Conservation (phyloP, 495 filamentous ascomycete species). For the Hypoxylon crocopeplum region DNA sequence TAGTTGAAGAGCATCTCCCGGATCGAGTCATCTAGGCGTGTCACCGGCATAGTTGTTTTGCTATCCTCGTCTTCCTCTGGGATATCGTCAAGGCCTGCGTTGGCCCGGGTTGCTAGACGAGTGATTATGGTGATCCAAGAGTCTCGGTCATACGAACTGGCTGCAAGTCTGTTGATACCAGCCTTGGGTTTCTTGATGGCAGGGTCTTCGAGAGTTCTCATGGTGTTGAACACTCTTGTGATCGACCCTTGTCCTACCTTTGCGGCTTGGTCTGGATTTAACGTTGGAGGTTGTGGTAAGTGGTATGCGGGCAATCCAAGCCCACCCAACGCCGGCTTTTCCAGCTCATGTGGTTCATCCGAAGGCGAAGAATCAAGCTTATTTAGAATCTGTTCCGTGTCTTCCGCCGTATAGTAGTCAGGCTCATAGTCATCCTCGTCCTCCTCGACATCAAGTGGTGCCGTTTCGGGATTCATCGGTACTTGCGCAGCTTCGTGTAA, state of each 20-base stretch:
- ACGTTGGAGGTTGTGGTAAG: constrained; percentile 75
- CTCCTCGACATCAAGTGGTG: constrained; percentile 65
- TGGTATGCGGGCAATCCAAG: constrained; percentile 71
- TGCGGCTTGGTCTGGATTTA: constrained; percentile 70
- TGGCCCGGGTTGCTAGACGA: constrained; percentile 82
- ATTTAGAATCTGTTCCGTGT: constrained; percentile 74
- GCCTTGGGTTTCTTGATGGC: constrained; percentile 60
- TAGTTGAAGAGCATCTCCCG: constrained; percentile 82
- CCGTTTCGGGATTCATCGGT: constrained; percentile 54
- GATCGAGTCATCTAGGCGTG: constrained; percentile 67
- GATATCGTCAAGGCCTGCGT: constrained; percentile 67
- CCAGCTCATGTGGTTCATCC: constrained; percentile 46
- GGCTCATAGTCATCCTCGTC: constrained; percentile 92
- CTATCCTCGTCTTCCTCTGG: constrained; percentile 59
- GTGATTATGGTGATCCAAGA: constrained; percentile 89
- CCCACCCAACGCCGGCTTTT: constrained; percentile 33
- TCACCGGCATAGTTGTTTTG: constrained; percentile 27
- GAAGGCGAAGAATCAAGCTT: constrained; percentile 70
- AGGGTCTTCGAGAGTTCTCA: constrained; percentile 68
- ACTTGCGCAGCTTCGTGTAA: constrained; percentile 48
- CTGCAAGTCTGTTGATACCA: constrained; percentile 84
- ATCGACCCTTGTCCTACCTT: constrained; percentile 74
- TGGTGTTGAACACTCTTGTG: constrained; percentile 76
- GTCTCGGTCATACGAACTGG: constrained; percentile 83
- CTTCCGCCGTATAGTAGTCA: constrained; percentile 75